Evolutionary conservation across 2,329 filamentous ascomycete genomes (phyloP).

Genomic region (Hysterium pulicare): DNA sequence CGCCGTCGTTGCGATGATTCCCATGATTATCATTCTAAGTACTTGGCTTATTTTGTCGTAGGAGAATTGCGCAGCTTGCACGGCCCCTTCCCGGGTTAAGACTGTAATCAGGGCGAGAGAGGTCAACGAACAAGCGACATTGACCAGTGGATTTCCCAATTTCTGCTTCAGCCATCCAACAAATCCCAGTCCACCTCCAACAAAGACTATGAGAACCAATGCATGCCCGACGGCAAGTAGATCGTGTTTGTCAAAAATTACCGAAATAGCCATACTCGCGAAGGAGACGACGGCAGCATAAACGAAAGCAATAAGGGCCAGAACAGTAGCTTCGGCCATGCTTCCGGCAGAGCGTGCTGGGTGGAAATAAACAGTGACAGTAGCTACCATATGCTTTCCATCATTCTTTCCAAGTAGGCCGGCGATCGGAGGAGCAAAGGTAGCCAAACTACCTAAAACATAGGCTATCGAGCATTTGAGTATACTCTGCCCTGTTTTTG

Average conservation of each 20-base stretch:
- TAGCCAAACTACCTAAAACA: constrained; percentile 78
- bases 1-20: constrained; percentile 51
- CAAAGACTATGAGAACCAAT: constrained; percentile 77
- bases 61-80: constrained; percentile 78
- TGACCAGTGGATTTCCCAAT: constrained; percentile 74
- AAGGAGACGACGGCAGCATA: constrained; percentile 76
- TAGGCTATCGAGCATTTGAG: constrained; percentile 92
- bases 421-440: constrained; percentile 73
- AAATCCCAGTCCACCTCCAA: constrained; percentile 81
- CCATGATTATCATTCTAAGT: constrained; percentile 55
- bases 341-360: constrained; percentile 81
- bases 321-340: constrained; percentile 80
- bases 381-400: constrained; percentile 91
- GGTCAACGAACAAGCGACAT: constrained; percentile 74
- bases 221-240: constrained; percentile 70
- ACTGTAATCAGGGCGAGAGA: constrained; percentile 87
- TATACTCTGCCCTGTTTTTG: constrained; percentile 73
- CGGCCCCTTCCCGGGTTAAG: constrained; percentile 84
- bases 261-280: constrained; percentile 83
- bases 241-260: constrained; percentile 68
- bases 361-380: constrained; percentile 92
- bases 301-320: constrained; percentile 72
- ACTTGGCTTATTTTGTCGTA: constrained; percentile 75
- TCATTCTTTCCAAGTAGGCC: constrained; percentile 76
- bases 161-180: constrained; percentile 84